These are phyloP conservation scores for Akanthomyces muscarius DNA, from an alignment of 2,329 filamentous ascomycete species.

Conservation along the genomic window DNA sequence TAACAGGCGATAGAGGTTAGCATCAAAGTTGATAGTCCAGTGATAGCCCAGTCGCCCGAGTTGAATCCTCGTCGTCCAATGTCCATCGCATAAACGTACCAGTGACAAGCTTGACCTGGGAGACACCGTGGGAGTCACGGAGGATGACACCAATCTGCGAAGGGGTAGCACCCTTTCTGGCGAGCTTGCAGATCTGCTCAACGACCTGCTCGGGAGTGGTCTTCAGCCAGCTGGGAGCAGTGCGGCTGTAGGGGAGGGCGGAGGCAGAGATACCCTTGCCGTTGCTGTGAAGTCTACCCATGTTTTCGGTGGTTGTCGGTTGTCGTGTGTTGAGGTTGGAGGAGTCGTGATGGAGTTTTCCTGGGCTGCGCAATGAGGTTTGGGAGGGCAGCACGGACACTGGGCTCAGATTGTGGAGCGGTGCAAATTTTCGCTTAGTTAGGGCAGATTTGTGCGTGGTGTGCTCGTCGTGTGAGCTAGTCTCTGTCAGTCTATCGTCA, in stretches of 20 bases:
- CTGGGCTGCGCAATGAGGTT: slow-evolving; percentile 17
- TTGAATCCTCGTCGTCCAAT: background rate
- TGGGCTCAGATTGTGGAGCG: slow-evolving; percentile 33
- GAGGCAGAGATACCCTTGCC: slow-evolving; percentile 98
- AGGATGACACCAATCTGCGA: slow-evolving; percentile 99
- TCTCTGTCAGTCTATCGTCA: background rate
- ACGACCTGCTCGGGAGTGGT: slow-evolving; percentile 97
- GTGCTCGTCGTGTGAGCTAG: background rate
- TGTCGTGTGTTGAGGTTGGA: slow-evolving; percentile 34
- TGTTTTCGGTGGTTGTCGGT: slow-evolving; percentile 51
- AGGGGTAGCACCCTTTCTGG: slow-evolving; percentile 96
- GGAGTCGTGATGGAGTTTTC: slow-evolving; percentile 27
- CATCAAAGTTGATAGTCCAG: slow-evolving; percentile 17
- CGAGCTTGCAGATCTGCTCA: slow-evolving; percentile 98
- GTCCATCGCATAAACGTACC: slow-evolving; percentile 55
- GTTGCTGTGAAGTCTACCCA: slow-evolving; percentile 98
- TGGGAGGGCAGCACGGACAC: slow-evolving; percentile 6
- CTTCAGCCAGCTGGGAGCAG: slow-evolving; percentile 93
- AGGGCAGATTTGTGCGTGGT: slow-evolving; percentile 33
- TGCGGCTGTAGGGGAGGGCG: slow-evolving; percentile 94
- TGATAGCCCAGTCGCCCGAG: background rate
- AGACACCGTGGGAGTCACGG: slow-evolving; percentile 95
- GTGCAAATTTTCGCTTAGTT: slow-evolving; percentile 43
- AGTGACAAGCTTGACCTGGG: slow-evolving; percentile 96
- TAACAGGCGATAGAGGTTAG: slow-evolving; percentile 42